Percentiles rank a stretch among this genome's conserved stretches.
Evolutionary conservation across 148 eudicot species (phyloP).

Genomic region (Pouteria glomerata): DNA sequence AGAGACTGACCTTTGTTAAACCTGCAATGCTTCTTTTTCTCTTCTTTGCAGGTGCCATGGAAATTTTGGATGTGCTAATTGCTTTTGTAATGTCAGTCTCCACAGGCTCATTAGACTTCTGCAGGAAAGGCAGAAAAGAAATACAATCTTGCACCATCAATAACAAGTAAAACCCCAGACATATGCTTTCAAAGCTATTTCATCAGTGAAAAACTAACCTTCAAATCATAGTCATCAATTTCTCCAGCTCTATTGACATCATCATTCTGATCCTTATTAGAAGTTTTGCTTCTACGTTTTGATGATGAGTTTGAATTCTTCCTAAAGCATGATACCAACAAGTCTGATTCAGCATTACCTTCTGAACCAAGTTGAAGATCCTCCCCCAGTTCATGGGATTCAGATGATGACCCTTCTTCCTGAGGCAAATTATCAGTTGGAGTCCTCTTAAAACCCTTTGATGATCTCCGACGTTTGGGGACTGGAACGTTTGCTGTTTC

Average conservation of each 20-base stretch:
- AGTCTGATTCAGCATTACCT: conserved; percentile 33
- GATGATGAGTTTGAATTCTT: conserved; percentile 27
- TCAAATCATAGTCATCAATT: conserved; percentile 20
- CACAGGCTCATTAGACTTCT: conserved; percentile 33
- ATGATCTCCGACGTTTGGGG: conserved; percentile 74
- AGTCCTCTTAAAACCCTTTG: conserved; percentile 26
- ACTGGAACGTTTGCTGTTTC: conserved; percentile 42
- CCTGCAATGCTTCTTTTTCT: conserved; percentile 56
- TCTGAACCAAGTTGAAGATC: conserved; percentile 30
- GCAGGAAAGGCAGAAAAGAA: conserved; percentile 10
- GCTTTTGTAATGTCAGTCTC: conserved; percentile 24
- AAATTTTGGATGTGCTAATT: conserved; percentile 32
- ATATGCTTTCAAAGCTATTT: conserved; percentile 7
- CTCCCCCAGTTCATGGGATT: conserved; percentile 27
- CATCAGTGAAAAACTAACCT: conserved; percentile 35
- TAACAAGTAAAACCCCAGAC: not conserved
- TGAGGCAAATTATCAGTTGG: conserved; percentile 7
- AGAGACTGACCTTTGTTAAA: conserved; percentile 65
- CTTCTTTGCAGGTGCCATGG: conserved; percentile 41
- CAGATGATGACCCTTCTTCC: conserved; percentile 13
- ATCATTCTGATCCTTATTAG: conserved; percentile 23
- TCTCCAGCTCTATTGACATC: conserved; percentile 29
- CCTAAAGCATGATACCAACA: conserved; percentile 37
- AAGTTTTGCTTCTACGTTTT: conserved; percentile 32
- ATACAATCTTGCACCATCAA: conserved; percentile 3